Conservation (phyloP, 2,329 filamentous ascomycete species). For the Calonectria pteridis region DNA sequence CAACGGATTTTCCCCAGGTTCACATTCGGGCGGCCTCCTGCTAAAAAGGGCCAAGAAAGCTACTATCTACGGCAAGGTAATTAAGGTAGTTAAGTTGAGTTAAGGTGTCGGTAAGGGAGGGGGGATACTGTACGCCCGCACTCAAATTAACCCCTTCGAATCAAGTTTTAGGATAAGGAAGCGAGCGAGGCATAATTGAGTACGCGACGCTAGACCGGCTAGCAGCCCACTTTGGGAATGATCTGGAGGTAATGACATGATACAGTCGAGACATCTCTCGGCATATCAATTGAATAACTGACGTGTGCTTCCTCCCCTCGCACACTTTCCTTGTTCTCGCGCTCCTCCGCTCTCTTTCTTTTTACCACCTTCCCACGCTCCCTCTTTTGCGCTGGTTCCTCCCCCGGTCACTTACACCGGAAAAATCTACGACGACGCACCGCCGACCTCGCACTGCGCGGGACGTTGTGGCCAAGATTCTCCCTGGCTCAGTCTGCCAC, state of each 20-base stretch:
- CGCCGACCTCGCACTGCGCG: neutral
- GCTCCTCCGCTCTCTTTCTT: neutral
- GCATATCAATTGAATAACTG: constrained; percentile 12
- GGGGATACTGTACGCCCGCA: neutral
- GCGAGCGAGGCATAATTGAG: constrained; percentile 4
- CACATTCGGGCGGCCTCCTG: constrained; percentile 28
- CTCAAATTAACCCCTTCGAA: constrained; percentile 1
- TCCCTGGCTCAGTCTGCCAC: neutral
- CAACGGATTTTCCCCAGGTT: constrained; percentile 8
- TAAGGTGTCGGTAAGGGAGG: neutral
- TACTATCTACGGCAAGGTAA: neutral
- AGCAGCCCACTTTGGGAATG: constrained; percentile 27
- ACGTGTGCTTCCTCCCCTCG: constrained; percentile 2
- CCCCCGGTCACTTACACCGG: neutral
- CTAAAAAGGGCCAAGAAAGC: constrained; percentile 8
- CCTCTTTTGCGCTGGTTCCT: neutral
- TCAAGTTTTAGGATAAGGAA: constrained; percentile 15
- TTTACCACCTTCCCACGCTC: neutral
- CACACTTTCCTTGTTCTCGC: neutral
- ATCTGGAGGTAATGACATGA: constrained; percentile 36
- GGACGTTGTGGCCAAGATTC: neutral
- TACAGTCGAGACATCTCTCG: constrained; percentile 18
- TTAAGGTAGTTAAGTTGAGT: neutral
- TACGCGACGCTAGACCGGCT: constrained; percentile 22
- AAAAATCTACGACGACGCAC: neutral